Conservation (phyloP, 2,329 filamentous ascomycete species). For the Beauveria scarabaeidicola region DNA sequence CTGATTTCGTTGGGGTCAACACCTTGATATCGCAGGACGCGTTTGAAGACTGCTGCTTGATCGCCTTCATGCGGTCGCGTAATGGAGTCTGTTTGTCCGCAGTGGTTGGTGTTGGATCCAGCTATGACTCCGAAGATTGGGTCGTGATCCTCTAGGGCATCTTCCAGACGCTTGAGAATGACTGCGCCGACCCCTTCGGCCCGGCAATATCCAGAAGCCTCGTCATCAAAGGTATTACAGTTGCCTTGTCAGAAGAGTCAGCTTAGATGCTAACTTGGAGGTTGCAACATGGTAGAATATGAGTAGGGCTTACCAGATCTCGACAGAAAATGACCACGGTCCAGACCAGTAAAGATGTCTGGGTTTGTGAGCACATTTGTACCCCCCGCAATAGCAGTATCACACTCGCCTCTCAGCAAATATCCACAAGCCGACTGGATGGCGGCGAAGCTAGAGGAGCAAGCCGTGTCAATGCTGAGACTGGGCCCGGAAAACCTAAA, state of each 20-base stretch:
- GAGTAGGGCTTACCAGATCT: conserved; percentile 20
- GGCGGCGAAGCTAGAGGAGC: conserved; percentile 23
- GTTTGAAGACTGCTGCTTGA: conserved; percentile 62
- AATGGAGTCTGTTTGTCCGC: conserved; percentile 71
- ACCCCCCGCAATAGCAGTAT: conserved; percentile 71
- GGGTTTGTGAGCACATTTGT: conserved; percentile 67
- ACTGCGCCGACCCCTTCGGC: conserved; percentile 68
- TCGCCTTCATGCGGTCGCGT: conserved; percentile 73
- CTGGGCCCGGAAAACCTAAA: conserved; percentile 41
- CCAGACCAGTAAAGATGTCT: conserved; percentile 68
- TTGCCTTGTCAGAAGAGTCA: neutral
- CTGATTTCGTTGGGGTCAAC: conserved; percentile 69
- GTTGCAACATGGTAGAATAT: neutral
- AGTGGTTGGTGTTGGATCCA: conserved; percentile 72
- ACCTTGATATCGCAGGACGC: conserved; percentile 62
- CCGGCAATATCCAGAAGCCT: conserved; percentile 75
- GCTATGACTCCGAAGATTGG: conserved; percentile 67
- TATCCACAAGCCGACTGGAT: conserved; percentile 45
- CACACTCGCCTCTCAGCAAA: conserved; percentile 54
- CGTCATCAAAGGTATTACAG: conserved; percentile 67
- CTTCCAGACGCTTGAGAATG: conserved; percentile 70
- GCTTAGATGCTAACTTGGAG: neutral
- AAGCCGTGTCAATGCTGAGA: conserved; percentile 27
- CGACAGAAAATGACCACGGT: conserved; percentile 68
- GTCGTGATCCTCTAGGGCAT: conserved; percentile 71